Conservation (phyloP, 495 filamentous ascomycete genomes). For the Corynascus novoguineensis region DNA sequence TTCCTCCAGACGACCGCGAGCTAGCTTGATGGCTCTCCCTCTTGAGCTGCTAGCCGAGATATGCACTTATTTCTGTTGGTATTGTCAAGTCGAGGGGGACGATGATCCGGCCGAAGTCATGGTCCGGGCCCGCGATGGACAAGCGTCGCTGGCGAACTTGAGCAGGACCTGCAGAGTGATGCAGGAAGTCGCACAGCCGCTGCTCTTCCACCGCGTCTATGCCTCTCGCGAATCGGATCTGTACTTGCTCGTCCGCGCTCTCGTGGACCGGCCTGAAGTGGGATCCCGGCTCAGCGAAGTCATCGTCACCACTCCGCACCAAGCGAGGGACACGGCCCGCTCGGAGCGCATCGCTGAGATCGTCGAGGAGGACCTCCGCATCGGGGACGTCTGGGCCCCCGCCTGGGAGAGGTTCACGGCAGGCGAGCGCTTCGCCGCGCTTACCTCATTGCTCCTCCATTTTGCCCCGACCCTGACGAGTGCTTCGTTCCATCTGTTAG, state of each 20-base stretch:
- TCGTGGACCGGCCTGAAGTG: neutral
- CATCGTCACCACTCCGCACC: neutral
- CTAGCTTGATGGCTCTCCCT: neutral
- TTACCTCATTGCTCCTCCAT: neutral
- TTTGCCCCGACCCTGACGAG: neutral
- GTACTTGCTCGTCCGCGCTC: neutral
- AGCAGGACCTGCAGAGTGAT: neutral
- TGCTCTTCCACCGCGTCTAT: neutral
- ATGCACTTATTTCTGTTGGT: neutral
- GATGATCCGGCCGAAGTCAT: neutral
- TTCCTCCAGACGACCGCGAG: no score
- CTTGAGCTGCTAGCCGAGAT: neutral
- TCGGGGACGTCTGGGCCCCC: neutral
- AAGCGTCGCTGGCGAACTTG: neutral
- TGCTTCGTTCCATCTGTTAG: neutral
- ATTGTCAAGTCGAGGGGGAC: neutral
- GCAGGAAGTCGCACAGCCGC: neutral
- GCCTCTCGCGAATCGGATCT: neutral
- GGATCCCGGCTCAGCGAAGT: neutral
- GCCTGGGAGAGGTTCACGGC: neutral
- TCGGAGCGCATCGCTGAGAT: neutral
- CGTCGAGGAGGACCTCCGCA: neutral
- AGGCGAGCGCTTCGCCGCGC: neutral
- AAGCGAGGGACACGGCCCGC: no score
- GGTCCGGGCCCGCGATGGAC: neutral